Evolutionary conservation across 148 eudicot genomes (phyloP), one percentile per base, ranked within the genome.

Genomic region (Talinum fruticosum): DNA sequence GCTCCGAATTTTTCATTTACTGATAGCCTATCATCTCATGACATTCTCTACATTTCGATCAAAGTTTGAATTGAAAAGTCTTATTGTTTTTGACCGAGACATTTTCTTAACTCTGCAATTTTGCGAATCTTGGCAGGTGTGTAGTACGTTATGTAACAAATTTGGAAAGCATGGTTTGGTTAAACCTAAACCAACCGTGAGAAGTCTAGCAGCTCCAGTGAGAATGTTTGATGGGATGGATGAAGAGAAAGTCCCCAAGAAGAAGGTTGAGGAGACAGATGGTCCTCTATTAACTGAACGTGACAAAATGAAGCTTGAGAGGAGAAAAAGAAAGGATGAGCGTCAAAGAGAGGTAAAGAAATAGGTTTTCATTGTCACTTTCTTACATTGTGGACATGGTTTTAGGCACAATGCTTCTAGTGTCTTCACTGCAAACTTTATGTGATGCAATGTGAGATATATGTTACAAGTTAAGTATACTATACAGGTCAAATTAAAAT

Each of bases 271-370:
- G 90, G 88, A 86, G 49, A 74, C 87, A 24, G 98, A 96, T 82
- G 99, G 99, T 75, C 97, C 98, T 28, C 69, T 96, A 47, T 82
- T 93, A 76, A 89, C 99, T 59, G 98, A 96, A 78, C 99, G 99
- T 54, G 99, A 96, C 84, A 91, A 90, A 83, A 66, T 96, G 76
- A 96, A 93, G 80, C 85, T 93, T 84, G 98, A 96, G 82, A 91
- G 99, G 73, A 91, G 87, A 59, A 93, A 93, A 84, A 89, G 99
- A 72, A 93, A 96, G 84, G 99, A 96, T 0, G 99, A 96, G 47
- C 97, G 99, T 7, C 98, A 91, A 82, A 86, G 99, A 83, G 99
- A 96, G 98, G 99, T 96, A 83, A 78, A 37, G 6, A 32, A 28
- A 24, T 1, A 8, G 33, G 10, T 6, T 29, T 47, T 64, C 32